Percentiles rank a stretch among this genome's conserved stretches.
Evolutionary conservation across 1,284 basidiomycete genomes (phyloP).

Genomic region (Moesziomyces sp.): DNA sequence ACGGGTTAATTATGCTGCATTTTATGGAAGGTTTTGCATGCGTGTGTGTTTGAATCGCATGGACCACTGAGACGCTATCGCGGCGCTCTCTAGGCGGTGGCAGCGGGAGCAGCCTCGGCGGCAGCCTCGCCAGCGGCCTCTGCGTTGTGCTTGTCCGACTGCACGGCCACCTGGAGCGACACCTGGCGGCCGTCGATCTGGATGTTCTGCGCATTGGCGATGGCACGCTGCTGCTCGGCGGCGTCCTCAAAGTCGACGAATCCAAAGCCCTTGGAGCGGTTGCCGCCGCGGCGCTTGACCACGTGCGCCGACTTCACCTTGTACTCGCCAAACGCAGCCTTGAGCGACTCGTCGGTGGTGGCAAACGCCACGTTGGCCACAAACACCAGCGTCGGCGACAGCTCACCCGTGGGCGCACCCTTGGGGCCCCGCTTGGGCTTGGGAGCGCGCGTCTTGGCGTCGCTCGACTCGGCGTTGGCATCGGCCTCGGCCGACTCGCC

Average conservation of each 20-base stretch:
- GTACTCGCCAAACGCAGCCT: conserved; percentile 51
- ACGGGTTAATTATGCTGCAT: no score
- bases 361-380: conserved; percentile 62
- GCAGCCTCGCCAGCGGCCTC: conserved; percentile 12
- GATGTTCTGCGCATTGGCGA: conserved; percentile 49
- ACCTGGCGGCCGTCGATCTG: conserved; percentile 53
- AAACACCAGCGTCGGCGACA: conserved; percentile 62
- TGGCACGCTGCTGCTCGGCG: conserved; percentile 57
- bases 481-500: conserved; percentile 24
- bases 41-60: no score
- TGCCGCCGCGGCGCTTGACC: conserved; percentile 51
- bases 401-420: conserved; percentile 53
- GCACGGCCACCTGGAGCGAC: conserved; percentile 52
- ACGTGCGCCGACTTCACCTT: conserved; percentile 58
- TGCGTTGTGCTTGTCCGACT: conserved; percentile 31
- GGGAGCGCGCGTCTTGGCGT: conserved; percentile 33
- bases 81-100: conserved; percentile 1
- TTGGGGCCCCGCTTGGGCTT: conserved; percentile 45
- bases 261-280: conserved; percentile 60
- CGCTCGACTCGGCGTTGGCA: conserved; percentile 23
- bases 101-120: conserved; percentile 11
- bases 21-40: no score
- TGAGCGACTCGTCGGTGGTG: conserved; percentile 57
- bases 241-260: conserved; percentile 58
- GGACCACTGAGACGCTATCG: no score